These are phyloP conservation scores for Alternaria brassicicola DNA, from an alignment of 2,329 filamentous ascomycete species.

Conservation along the genomic window DNA sequence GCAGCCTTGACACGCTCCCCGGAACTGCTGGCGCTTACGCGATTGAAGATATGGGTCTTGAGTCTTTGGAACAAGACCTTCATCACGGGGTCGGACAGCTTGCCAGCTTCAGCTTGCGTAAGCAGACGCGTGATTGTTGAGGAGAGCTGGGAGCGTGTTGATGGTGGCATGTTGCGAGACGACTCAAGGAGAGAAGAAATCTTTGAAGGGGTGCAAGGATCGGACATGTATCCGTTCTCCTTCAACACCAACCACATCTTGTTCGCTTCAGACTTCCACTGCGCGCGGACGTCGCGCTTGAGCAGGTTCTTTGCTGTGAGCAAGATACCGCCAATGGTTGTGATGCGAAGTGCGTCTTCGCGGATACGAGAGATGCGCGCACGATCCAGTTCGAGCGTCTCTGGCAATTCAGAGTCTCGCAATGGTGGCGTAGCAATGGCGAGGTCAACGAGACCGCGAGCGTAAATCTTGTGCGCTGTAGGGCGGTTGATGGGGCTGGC, in stretches of 20 bases:
- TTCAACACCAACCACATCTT: slow-evolving; percentile 75
- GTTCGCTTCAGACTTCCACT: slow-evolving; percentile 76
- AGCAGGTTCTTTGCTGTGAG: slow-evolving; percentile 83
- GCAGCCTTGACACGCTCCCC: slow-evolving; percentile 74
- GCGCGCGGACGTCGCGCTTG: slow-evolving; percentile 77
- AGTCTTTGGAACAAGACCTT: slow-evolving; percentile 72
- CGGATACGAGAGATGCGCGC: slow-evolving; percentile 67
- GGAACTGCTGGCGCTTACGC: slow-evolving; percentile 69
- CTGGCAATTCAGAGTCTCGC: slow-evolving; percentile 65
- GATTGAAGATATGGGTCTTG: slow-evolving; percentile 68
- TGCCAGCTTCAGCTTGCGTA: slow-evolving; percentile 57
- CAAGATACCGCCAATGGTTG: slow-evolving; percentile 75
- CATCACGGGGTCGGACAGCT: slow-evolving; percentile 66
- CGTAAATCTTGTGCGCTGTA: slow-evolving; percentile 73
- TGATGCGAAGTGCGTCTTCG: slow-evolving; percentile 66
- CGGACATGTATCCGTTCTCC: slow-evolving; percentile 61
- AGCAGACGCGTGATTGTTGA: slow-evolving; percentile 57
- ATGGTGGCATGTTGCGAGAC: slow-evolving; percentile 56
- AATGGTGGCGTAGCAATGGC: slow-evolving; percentile 70
- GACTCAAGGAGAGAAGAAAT: slow-evolving; percentile 58
- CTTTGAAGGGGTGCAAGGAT: slow-evolving; percentile 56
- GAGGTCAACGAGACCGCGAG: slow-evolving; percentile 75
- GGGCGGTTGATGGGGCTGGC: slow-evolving; percentile 62
- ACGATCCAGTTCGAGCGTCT: slow-evolving; percentile 74
- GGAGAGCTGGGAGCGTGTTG: slow-evolving; percentile 53